Percentiles rank a stretch among this genome's conserved stretches.
Evolutionary conservation across 2,329 filamentous ascomycete species (phyloP).

Genomic region (Aspergillus sp.): DNA sequence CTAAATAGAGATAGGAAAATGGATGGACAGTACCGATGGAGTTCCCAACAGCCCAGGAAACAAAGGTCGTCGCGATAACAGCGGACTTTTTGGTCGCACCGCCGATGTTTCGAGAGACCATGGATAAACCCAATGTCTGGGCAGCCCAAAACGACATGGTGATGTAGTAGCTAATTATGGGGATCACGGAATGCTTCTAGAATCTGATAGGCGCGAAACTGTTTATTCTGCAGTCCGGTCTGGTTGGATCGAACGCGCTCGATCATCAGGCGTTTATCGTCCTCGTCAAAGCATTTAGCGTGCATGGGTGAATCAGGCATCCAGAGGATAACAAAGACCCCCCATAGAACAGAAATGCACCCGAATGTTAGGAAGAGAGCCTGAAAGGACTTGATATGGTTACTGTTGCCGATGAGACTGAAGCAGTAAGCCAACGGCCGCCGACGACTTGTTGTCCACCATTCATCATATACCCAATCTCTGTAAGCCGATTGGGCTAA

Average conservation of each 20-base stretch:
- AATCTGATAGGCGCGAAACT: conserved; percentile 55
- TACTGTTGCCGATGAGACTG: conserved; percentile 51
- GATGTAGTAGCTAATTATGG: conserved; percentile 75
- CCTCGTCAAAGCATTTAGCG: conserved; percentile 66
- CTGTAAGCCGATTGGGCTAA: too few species aligned
- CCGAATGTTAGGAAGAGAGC: conserved; percentile 68
- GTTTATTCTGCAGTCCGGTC: conserved; percentile 60
- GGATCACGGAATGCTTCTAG: conserved; percentile 63
- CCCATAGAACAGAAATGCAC: conserved; percentile 61
- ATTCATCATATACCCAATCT: conserved; percentile 68
- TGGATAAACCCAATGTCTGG: conserved; percentile 64
- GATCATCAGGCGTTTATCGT: conserved; percentile 64
- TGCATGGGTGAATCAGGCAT: conserved; percentile 71
- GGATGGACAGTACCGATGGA: conserved; percentile 50
- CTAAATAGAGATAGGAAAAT: too few species aligned
- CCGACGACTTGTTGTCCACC: conserved; percentile 71
- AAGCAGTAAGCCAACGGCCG: conserved; percentile 61
- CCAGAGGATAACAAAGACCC: conserved; percentile 61
- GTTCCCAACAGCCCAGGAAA: conserved; percentile 69
- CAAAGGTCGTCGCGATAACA: conserved; percentile 68
- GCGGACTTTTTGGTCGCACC: conserved; percentile 73
- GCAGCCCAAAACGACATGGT: conserved; percentile 76
- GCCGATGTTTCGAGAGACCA: conserved; percentile 68
- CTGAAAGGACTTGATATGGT: conserved; percentile 63
- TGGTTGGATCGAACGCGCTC: conserved; percentile 62